Evolutionary conservation across 2,329 filamentous ascomycete genomes (phyloP), one percentile per base, ranked within the genome.

Genomic region (Diaporthe ilicicola): DNA sequence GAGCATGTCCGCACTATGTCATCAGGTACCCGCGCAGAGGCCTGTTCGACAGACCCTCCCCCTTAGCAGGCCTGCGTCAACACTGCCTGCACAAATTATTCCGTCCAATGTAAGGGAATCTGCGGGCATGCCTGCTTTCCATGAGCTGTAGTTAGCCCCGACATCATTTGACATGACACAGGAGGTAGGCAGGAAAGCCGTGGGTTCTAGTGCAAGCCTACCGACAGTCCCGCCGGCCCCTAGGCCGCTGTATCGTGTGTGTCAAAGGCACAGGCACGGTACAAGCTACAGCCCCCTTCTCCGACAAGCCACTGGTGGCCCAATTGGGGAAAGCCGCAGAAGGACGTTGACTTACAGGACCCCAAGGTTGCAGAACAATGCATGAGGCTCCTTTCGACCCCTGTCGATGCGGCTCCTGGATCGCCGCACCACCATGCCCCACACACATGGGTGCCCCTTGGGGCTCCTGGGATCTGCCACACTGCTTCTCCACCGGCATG

Each of bases 401-500:
- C 64, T 73, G 71, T 65, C 42, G 17, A 66, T 73, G 69, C 71
- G 69, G 69, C 71, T 73, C 71, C 59, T 48, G 69, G 64, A 65
- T 32, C 42, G 50, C 69, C 56, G 62, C 69, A 72, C 50, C 55
- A 59, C 64, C 50, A 13, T 62, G 39, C 22, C 46, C 46, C 62
- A 42, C 46, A 56, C 22, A 32, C 62, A 64, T 64, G 62, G 54
- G 50, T 65, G 51, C n/a, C 51, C 61, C 70, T 61, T 9, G 54
- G 61, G 51, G 34, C 54, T 50, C 50, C 59, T 48, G 24, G 65
- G 55, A 54, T 66, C 61, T 70, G 65, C 55, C 64, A 64, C 62
- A 68, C 55, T 51, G 27, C 9, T 44, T 70, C 72, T 70, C 74
- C 74, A 75, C 74, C 70, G 56, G 15, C 55, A 67, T 75, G 74